These are phyloP conservation scores for Teunomyces barrocoloradensis DNA, from an alignment of 805 yeast genomes.

Conservation along the genomic window DNA sequence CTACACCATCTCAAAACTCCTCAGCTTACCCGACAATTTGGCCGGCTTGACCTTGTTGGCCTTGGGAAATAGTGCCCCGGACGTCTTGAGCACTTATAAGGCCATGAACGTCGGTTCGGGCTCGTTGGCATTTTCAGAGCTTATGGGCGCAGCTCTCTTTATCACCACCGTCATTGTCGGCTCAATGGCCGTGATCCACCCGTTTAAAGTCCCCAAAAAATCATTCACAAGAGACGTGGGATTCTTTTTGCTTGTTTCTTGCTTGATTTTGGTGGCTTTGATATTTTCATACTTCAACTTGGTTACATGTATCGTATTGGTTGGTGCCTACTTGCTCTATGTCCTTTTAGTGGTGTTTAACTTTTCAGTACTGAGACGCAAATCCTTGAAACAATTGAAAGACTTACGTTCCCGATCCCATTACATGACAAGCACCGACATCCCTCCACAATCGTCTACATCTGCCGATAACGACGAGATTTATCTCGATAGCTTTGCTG, in stretches of 20 bases:
- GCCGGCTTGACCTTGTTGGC: conserved; percentile 88
- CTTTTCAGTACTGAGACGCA: conserved; percentile 19
- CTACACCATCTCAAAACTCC: conserved; percentile 56
- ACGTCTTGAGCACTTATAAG: conserved; percentile 76
- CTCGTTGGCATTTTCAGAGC: conserved; percentile 81
- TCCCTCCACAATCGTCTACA: not conserved
- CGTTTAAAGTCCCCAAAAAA: conserved; percentile 53
- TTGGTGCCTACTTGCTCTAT: conserved; percentile 55
- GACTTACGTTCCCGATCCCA: conserved; percentile 24
- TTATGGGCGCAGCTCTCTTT: conserved; percentile 88
- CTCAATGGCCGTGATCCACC: conserved; percentile 63
- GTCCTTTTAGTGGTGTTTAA: conserved; percentile 40
- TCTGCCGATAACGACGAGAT: conserved; percentile 13
- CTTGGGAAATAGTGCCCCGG: conserved; percentile 91
- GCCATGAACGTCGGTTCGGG: conserved; percentile 74
- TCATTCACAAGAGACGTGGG: conserved; percentile 60
- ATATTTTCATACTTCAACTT: conserved; percentile 53
- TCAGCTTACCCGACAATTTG: conserved; percentile 69
- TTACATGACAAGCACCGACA: conserved; percentile 5
- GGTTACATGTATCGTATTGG: conserved; percentile 57
- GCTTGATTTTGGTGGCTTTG: conserved; percentile 51
- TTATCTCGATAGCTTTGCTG: conserved; percentile 18
- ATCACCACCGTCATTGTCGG: conserved; percentile 81
- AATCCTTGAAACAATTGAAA: conserved; percentile 11
- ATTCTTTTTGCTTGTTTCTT: conserved; percentile 52